Evolutionary conservation across 352 stramenopile species (phyloP).

Genomic region (Phytophthora cactorum): DNA sequence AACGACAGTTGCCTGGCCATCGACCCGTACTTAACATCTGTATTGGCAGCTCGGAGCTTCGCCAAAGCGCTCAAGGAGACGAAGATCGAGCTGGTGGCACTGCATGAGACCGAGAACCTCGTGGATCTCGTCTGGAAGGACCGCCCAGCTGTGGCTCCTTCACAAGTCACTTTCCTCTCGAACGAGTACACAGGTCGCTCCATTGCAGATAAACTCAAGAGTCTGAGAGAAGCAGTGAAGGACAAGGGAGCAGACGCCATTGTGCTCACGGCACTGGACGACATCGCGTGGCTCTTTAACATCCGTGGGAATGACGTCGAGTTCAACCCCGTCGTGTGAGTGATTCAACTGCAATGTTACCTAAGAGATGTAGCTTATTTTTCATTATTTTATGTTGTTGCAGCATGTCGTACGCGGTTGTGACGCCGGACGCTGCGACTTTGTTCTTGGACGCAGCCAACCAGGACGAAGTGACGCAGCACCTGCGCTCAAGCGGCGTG

Average conservation of each 20-base stretch:
- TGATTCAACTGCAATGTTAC: constrained; percentile 19
- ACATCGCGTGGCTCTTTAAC: constrained; percentile 99
- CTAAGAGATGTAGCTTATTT: neutral
- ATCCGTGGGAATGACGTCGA: constrained; percentile 96
- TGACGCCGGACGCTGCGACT: constrained; percentile 89
- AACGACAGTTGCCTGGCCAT: constrained; percentile 90
- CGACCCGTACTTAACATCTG: constrained; percentile 95
- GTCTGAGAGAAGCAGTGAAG: constrained; percentile 82
- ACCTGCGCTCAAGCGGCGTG: constrained; percentile 60
- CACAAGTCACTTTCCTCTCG: constrained; percentile 91
- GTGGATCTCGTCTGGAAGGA: constrained; percentile 96
- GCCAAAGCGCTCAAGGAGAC: constrained; percentile 73
- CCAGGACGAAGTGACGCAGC: constrained; percentile 56
- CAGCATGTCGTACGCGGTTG: constrained; percentile 93
- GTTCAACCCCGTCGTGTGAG: constrained; percentile 98
- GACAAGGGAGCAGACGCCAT: constrained; percentile 92
- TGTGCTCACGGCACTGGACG: constrained; percentile 96
- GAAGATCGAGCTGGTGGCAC: constrained; percentile 70
- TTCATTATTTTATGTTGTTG: neutral
- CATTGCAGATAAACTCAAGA: constrained; percentile 91
- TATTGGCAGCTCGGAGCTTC: constrained; percentile 77
- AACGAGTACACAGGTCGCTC: constrained; percentile 94
- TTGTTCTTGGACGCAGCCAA: constrained; percentile 93
- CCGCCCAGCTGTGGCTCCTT: constrained; percentile 71
- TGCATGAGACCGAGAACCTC: constrained; percentile 91